Base-by-base conservation (phyloP, 345 rosid genomes). In the Laguncularia racemosa region DNA sequence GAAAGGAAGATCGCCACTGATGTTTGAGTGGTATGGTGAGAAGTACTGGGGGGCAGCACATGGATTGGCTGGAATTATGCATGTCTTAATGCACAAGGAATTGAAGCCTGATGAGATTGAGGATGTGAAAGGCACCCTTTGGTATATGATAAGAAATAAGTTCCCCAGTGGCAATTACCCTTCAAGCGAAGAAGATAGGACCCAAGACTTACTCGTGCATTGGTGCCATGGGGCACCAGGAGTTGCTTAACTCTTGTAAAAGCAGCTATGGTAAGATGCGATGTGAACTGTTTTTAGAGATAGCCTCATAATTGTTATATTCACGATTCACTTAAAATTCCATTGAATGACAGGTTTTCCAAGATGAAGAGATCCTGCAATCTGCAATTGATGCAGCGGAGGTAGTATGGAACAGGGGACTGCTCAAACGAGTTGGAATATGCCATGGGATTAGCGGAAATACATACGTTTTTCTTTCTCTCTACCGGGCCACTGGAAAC, bases 141-240 rank as follows among this genome's bases (percentile, higher is more conserved):
- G 55, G 45, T 80, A 78, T 71, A 85, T 82, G 86, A 78, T 82
- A 16, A 73, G 63, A 47, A 73, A 74, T 46, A 71, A 79, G 20
- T 83, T 81, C 47, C 72, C 83, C 2, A 75, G 85, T 67, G 93
- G 89, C 23, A 85, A 85, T 68, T 83, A 83, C 71, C 87, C 82
- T 38, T 75, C 83, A 2, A 78, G 80, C 59, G 85, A 83, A 68
- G 83, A 72, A 49, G 73, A 73, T 50, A 69, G 67, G 55, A 56
- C 64, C n/a, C 23, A 52, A 12, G 83, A 81, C 49, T 61, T 66
- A 47, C 93, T 78, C n/a, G 80, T 85, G 55, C 89, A 83, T 65
- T 83, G 89, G 86, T 85, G 93, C 67, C 93, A 83, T 47, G 89
- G 89, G 51, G 85, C 93, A 60, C 85, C 93, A 19, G 89, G 93